Evolutionary conservation across 2,329 filamentous ascomycete species (phyloP), one percentile per base, ranked within the genome.

Genomic region (Aspergillus aculeatinus): DNA sequence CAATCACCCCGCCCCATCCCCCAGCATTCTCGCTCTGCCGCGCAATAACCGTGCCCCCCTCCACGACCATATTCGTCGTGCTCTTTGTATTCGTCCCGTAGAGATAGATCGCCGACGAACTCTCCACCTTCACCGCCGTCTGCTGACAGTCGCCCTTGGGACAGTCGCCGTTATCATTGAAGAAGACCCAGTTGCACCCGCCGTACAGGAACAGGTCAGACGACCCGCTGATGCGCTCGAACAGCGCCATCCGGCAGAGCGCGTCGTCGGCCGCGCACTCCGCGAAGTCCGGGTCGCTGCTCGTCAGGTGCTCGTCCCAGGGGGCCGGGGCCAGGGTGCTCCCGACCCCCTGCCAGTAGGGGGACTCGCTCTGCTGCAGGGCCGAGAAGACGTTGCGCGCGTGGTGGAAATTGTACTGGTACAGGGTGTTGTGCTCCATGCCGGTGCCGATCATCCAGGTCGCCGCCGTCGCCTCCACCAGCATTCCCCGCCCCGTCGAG

Each of bases 391-490:
- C 69, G 49, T 80, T 78, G 44, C 70, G 59, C 0, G 78, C 76
- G 21, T 74, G 69, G 63, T 77, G 70, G 66, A 82, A 74, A 56
- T 81, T 79, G 66, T 81, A 82, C 59, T 81, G 74, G 66, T 82
- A 82, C 2, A 82, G 69, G 62, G 76, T 75, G 58, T 77, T 73
- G 70, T 82, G 81, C 64, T 82, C 80, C 4, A 75, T 79, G 0
- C 76, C 76, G 0, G 77, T 80, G 21, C 80, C 80, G 21, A 76
- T 76, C 2, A 82, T 70, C 80, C 80, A 82, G 35, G 76, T 77
- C 0, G 74, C 76, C 3, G 73, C 68, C 33, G 72, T 74, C 1
- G 77, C 71, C 64, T 81, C 78, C 39, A 79, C 67, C 2, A 80
- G 70, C 25, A 79, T 68, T 9, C 77, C 77, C 5, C 81, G 77